A percentile compares a stretch with the other conserved stretches of the same genome.
These are phyloP conservation scores for Pinus taeda DNA, from an alignment of 75 land plant genomes.

Conservation along the genomic window DNA sequence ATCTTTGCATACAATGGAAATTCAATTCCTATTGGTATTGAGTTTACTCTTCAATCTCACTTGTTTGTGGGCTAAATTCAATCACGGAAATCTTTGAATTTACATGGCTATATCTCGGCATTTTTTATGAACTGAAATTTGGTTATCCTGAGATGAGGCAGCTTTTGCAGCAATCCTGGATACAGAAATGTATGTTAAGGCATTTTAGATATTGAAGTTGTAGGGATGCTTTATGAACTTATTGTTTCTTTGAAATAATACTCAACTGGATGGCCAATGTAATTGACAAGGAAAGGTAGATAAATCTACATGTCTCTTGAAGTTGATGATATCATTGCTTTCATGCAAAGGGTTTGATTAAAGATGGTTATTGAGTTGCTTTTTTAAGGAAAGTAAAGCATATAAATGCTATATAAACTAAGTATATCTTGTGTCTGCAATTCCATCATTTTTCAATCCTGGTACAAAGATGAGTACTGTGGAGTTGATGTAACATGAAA, in stretches of 20 bases:
- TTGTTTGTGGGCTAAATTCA: not conserved
- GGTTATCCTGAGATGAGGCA: no score
- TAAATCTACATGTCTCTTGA: not conserved
- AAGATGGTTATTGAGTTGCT: not conserved
- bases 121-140: no score
- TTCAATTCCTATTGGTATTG: not conserved
- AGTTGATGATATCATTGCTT: not conserved
- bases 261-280: not conserved
- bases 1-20: not conserved
- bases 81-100: not conserved
- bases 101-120: not conserved
- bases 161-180: not conserved
- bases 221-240: not conserved
- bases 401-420: not conserved
- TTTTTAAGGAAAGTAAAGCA: not conserved
- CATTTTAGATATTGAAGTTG: not conserved
- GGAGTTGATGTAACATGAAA: not conserved
- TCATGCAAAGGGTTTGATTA: not conserved
- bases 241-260: not conserved
- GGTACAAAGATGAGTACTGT: not conserved
- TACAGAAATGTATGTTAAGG: not conserved
- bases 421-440: not conserved
- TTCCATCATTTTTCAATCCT: not conserved
- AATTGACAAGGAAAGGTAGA: not conserved
- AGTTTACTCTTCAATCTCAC: conserved; percentile 1